phyloP scores from a whole-genome alignment of 2,329 filamentous ascomycete species.

The Ceratocystis albifundus region DNA sequence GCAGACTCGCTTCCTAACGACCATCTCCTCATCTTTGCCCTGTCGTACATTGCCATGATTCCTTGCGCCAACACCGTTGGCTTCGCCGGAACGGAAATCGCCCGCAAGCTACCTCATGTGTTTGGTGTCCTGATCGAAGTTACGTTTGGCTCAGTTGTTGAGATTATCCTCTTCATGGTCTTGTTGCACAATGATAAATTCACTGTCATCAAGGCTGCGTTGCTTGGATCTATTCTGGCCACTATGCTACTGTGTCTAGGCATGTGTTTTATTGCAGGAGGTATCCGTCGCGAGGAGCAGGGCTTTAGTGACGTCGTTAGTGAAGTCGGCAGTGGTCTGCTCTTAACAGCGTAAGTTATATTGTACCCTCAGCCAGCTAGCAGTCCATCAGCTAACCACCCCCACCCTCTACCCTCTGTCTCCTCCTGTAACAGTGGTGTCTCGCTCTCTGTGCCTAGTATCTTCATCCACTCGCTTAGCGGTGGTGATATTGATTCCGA shows the following conservation, averaged over 20 bases:
- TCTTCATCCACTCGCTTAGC: conserved; percentile 43
- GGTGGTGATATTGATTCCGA: conserved; percentile 26
- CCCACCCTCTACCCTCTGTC: no score
- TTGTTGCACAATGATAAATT: conserved; percentile 47
- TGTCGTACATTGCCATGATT: conserved; percentile 40
- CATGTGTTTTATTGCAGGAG: conserved; percentile 67
- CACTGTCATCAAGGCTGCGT: conserved; percentile 70
- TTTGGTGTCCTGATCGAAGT: conserved; percentile 51
- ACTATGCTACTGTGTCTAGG: conserved; percentile 73
- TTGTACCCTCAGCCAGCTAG: neutral
- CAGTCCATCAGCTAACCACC: conserved; percentile 8
- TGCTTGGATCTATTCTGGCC: conserved; percentile 70
- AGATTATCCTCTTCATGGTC: conserved; percentile 74
- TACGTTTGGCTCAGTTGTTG: conserved; percentile 57
- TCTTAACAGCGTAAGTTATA: conserved; percentile 60
- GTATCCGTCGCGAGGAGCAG: conserved; percentile 55
- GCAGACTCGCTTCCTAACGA: conserved; percentile 29
- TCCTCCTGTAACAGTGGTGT: conserved; percentile 28
- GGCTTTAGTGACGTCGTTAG: conserved; percentile 63
- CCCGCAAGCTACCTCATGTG: conserved; percentile 65
- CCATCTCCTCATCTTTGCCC: conserved; percentile 37
- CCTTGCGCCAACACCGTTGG: conserved; percentile 40
- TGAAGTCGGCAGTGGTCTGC: conserved; percentile 65
- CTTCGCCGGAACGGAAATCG: conserved; percentile 54
- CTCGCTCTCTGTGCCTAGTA: conserved; percentile 36